Evolutionary conservation across 2,329 filamentous ascomycete species (phyloP), one percentile per base, ranked within the genome.

Genomic region (Aspergillus clavatus): DNA sequence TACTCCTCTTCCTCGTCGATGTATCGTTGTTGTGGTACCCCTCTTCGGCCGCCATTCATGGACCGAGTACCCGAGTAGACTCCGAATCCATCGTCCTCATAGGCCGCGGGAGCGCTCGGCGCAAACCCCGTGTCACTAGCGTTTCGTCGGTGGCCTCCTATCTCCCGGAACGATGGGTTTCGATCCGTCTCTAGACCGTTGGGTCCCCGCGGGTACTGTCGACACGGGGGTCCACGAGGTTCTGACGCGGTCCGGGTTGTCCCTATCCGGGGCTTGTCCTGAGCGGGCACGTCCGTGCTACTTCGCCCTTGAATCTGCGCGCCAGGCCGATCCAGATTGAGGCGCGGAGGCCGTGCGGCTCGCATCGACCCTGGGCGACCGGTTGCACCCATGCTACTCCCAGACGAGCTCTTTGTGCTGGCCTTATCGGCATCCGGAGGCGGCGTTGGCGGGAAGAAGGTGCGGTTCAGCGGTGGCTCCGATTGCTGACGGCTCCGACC

Each of bases 371-470:
- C 69, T 18, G 74, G 70, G 42, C 78, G 70, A 54, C 59, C 69
- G 63, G 61, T 72, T 48, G 59, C 67, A 57, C 58, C 68, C 47
- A 49, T 51, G 53, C 50, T 48, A 29, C 46, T 51, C 22, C 49
- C 51, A 35, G 50, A 49, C 28, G 66, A 60, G 35, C 55, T 60
- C 29, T 56, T 59, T 38, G 52, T 56, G 42, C 55, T 65, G 12
- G 56, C 68, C 59, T 84, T 85, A 55, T 96, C 89, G 51, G 81
- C 80, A 73, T 98, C 93, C 5, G 93, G 93, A 5, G 93, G 93
- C 31, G 93, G 93, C n/a, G 93, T 97, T n/a, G 93, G 93, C 14
- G 93, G 93, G 72, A 97, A 96, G 51, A 91, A 80, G 58, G 87
- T 87, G 58, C 89, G 83, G 62, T 80, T 81, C 53, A 82, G 74